These are phyloP conservation scores for Saturnispora dispora DNA, from an alignment of 805 yeast genomes.

Conservation along the genomic window DNA sequence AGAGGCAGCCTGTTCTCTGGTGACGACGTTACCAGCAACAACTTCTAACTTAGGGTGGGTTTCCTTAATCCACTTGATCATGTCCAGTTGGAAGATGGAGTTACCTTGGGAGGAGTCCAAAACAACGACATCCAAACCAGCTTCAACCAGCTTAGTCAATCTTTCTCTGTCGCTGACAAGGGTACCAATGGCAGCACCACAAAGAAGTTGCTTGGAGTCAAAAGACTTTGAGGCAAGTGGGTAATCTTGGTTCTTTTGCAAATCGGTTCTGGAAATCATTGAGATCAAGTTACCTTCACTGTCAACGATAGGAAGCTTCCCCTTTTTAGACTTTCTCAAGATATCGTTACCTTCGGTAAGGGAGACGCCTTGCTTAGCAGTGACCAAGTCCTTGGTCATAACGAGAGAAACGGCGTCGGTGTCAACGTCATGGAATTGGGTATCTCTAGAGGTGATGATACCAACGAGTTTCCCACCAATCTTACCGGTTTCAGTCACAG, in stretches of 20 bases:
- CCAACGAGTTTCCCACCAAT: conserved; percentile 88
- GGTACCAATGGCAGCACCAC: conserved; percentile 99
- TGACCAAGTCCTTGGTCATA: conserved; percentile 84
- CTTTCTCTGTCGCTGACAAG: conserved; percentile 81
- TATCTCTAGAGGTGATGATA: conserved; percentile 93
- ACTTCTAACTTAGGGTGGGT: conserved; percentile 75
- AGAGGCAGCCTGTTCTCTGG: conserved; percentile 97
- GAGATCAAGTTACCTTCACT: conserved; percentile 66
- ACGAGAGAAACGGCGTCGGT: conserved; percentile 55
- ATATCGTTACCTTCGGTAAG: conserved; percentile 83
- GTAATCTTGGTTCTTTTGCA: conserved; percentile 88
- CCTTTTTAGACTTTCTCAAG: conserved; percentile 88
- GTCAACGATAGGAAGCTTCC: conserved; percentile 93
- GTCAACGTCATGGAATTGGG: conserved; percentile 83
- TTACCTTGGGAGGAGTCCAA: conserved; percentile 97
- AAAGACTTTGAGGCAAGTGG: conserved; percentile 93
- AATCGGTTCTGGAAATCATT: conserved; percentile 88
- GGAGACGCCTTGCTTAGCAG: conserved; percentile 75
- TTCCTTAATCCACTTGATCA: conserved; percentile 85
- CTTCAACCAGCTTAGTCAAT: conserved; percentile 74
- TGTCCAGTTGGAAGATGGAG: conserved; percentile 86
- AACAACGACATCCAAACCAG: conserved; percentile 95
- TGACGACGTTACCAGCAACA: conserved; percentile 96
- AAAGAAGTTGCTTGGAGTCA: conserved; percentile 86
- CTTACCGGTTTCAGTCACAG: conserved; percentile 90